Conservation (phyloP, 768 basidiomycete genomes). For the Hortiboletus flavorubellus region DNA sequence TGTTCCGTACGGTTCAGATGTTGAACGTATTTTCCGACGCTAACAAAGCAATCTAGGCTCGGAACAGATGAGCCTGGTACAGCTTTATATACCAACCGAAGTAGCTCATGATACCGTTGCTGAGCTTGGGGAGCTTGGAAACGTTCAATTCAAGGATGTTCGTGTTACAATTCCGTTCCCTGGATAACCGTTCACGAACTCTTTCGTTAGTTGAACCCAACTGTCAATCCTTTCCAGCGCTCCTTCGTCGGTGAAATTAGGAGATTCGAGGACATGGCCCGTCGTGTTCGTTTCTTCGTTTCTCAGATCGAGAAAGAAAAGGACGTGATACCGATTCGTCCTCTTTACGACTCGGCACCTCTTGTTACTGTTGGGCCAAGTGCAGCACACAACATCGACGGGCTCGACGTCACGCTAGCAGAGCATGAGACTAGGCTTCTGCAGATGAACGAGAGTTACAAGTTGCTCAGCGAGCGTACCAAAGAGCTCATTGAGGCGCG, state of each 20-base stretch:
- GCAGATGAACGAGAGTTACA: constrained; percentile 94
- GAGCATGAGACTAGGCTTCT: constrained; percentile 82
- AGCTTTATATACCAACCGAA: constrained; percentile 96
- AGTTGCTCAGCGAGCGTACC: constrained; percentile 79
- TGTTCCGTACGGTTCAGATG: constrained; percentile 59
- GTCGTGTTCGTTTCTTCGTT: constrained; percentile 87
- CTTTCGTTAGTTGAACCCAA: constrained; percentile 75
- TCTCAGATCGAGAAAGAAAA: constrained; percentile 84
- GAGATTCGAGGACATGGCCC: constrained; percentile 92
- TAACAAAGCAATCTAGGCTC: constrained; percentile 55
- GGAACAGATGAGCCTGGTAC: constrained; percentile 97
- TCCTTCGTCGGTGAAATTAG: constrained; percentile 97
- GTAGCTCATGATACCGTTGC: constrained; percentile 96
- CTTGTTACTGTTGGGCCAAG: constrained; percentile 89
- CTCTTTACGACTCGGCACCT: constrained; percentile 82
- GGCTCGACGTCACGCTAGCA: constrained; percentile 80
- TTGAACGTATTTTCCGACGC: neutral
- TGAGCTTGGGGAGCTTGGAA: constrained; percentile 91
- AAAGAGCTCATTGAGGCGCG: constrained; percentile 89
- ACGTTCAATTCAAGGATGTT: constrained; percentile 98
- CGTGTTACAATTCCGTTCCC: constrained; percentile 27
- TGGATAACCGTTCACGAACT: constrained; percentile 2
- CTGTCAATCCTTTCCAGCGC: constrained; percentile 96
- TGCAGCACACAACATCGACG: constrained; percentile 90
- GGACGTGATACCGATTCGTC: constrained; percentile 77